Evolutionary conservation across 257 asterid genomes (phyloP).

Genomic region (Knoxia roxburghii): DNA sequence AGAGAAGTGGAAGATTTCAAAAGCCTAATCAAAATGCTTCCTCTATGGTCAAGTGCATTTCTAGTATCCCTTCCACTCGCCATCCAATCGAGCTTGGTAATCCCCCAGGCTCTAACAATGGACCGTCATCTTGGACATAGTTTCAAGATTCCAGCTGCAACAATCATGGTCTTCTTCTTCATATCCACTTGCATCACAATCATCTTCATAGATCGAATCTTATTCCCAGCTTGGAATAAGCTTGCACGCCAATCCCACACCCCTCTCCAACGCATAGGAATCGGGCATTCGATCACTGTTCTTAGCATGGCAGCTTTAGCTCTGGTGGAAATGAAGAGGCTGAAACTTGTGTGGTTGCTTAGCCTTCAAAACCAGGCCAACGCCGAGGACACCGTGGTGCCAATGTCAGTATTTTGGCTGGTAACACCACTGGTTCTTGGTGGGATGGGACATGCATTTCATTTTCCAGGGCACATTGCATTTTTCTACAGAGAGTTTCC

Average conservation of each 20-base stretch:
- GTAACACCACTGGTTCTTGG: slow-evolving; percentile 30
- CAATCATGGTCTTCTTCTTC: background rate
- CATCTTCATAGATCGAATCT: slow-evolving; percentile 1
- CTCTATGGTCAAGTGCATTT: slow-evolving; percentile 20
- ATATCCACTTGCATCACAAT: slow-evolving; percentile 16
- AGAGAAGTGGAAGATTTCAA: slow-evolving; percentile 22
- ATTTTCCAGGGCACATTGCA: slow-evolving; percentile 49
- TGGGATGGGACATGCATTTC: slow-evolving; percentile 61
- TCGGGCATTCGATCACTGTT: slow-evolving; percentile 18
- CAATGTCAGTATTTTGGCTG: slow-evolving; percentile 53
- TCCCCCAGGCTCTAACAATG: slow-evolving; percentile 26
- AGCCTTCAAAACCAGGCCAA: slow-evolving; percentile 10
- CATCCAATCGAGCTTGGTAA: slow-evolving; percentile 8
- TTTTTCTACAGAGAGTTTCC: slow-evolving; percentile 65
- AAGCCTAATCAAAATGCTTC: slow-evolving; percentile 18
- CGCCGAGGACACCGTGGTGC: background rate
- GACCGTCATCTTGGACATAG: slow-evolving; percentile 17
- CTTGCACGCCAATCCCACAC: slow-evolving; percentile 5
- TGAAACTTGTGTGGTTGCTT: slow-evolving; percentile 17
- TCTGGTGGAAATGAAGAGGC: slow-evolving; percentile 49
- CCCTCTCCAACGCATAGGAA: slow-evolving; percentile 19
- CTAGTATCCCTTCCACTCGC: slow-evolving; percentile 15
- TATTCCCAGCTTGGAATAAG: slow-evolving; percentile 16
- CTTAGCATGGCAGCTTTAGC: slow-evolving; percentile 51
- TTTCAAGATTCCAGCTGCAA: slow-evolving; percentile 26